Base-by-base conservation (phyloP, 352 stramenopile genomes). In the Pythium chondricola region DNA sequence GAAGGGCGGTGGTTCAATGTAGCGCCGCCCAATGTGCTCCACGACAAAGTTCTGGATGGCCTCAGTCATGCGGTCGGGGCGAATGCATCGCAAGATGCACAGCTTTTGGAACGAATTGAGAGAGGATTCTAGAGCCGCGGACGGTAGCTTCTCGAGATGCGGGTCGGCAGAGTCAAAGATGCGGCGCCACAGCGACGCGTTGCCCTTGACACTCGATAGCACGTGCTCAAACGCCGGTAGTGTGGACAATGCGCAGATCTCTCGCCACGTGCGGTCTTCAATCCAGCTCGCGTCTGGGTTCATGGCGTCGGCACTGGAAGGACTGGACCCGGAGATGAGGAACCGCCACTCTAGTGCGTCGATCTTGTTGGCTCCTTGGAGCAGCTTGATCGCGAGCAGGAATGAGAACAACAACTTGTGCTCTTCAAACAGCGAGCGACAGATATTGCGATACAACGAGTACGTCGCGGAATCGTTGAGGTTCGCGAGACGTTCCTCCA, bases 361-460 rank as follows among this genome's bases (percentile, higher is more conserved):
- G 32, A 97, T 94, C 44, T 74, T 72, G 54, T 73, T 65, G 0
- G 60, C 63, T 2, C 81, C 81, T 65, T 91, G 83, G 4, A 93
- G 56, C 14, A 94, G 37, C 54, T 92, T 93, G 61, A 94, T 93
- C 14, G 76, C 88, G 10, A 97, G 73, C 35, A 97, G 47, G 61
- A 97, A 97, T 4, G 85, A 96, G 49, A 97, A 97, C 2, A 98
- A 54, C 1, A 97, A 67, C 52, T 98, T 98, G 74, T 98, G 88
- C 30, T 95, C 79, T 60, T 98, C 92, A 53, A 98, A 98, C 7
- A 98, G 72, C 9, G 83, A 96, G 1, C 89, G 70, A 52, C 92
- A 98, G 44, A 97, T 93, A 55, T 97, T 97, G 8, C 80, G 85
- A 61, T 98, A 98, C 14, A 98, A 56, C 27, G 90, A 95, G 43